Evolutionary conservation across 768 basidiomycete species (phyloP), one percentile per base, ranked within the genome.

Genomic region (Phanerochaete carnosa): DNA sequence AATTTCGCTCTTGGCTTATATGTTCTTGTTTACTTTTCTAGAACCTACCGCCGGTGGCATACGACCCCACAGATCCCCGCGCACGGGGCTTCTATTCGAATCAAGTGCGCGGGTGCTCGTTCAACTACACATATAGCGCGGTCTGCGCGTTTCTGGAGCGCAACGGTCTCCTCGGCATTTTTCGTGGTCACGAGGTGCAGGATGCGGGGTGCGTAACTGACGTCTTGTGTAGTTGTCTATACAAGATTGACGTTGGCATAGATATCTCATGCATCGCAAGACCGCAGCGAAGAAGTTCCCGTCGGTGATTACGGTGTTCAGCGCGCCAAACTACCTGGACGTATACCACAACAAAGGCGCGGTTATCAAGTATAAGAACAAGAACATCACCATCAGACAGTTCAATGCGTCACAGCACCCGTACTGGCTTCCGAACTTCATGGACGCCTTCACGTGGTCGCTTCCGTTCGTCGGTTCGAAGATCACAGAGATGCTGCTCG

Each of bases 401-500:
- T 75, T 70, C 60, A 74, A 75, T 51, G 66, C 71, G n/a, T 74
- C 73, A n/a, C 80, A 83, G 39, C 85, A 87, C 63, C 85, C 85
- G 8, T 98, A 98, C 72, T 98, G 96, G 96, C 78, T 99, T 57
- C 97, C 97, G 3, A 99, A 99, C 74, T 99, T 99, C 70, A 98
- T 98, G 95, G 96, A 98, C 68, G 95, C 95, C 25, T 99, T 99
- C 72, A 98, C 97, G 0, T 99, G 97, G 97, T 92, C 90, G 79
- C 75, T 99, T 61, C 97, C 97, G 0, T 98, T 98, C 69, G 97
- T 99, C 7, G 97, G 95, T 64, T 92, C 95, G 75, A 98, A 99
- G 77, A 98, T 96, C 94, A 66, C 94, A 62, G 97, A 99, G 72
- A 98, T 98, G 96, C 80, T 99, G 61, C 94, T 97, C 28, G 94